phyloP scores from a whole-genome alignment of 1,284 basidiomycete species.

The Irpex rosettiformis region DNA sequence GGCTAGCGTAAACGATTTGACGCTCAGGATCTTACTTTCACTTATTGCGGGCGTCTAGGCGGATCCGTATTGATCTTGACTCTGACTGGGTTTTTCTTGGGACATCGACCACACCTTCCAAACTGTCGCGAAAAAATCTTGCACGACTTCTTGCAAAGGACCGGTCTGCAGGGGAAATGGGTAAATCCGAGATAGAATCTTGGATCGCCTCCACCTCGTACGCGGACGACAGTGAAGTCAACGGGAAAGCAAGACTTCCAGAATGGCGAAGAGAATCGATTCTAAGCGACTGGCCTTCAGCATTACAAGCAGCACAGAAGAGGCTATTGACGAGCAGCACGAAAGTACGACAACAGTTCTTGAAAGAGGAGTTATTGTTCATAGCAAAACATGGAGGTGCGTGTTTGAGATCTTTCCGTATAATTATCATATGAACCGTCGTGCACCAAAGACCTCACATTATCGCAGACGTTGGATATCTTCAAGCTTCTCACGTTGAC shows the following conservation, averaged over 20 bases:
- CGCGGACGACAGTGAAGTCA: slow-evolving; percentile 1
- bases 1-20: no score
- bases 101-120: not conserved
- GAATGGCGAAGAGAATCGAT: slow-evolving; percentile 9
- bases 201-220: slow-evolving; percentile 12
- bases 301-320: slow-evolving; percentile 3
- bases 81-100: not conserved
- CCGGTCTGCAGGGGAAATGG: slow-evolving; percentile 7
- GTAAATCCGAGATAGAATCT: slow-evolving; percentile 10
- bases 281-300: slow-evolving; percentile 9
- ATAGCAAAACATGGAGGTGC: slow-evolving; percentile 7
- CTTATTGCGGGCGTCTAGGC: no score
- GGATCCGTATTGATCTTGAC: not conserved
- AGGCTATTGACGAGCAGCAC: slow-evolving; percentile 9
- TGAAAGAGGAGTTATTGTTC: slow-evolving; percentile 6
- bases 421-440: not conserved
- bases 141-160: slow-evolving; percentile 7
- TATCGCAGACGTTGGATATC: slow-evolving; percentile 66
- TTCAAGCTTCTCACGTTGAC: slow-evolving; percentile 72
- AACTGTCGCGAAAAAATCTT: slow-evolving; percentile 9
- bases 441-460: slow-evolving; percentile 49
- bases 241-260: not conserved
- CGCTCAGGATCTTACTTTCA: no score
- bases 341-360: slow-evolving; percentile 7
- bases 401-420: slow-evolving; percentile 1